phyloP scores from a whole-genome alignment of 805 yeast genomes.

The Yamadazyma sp. region DNA sequence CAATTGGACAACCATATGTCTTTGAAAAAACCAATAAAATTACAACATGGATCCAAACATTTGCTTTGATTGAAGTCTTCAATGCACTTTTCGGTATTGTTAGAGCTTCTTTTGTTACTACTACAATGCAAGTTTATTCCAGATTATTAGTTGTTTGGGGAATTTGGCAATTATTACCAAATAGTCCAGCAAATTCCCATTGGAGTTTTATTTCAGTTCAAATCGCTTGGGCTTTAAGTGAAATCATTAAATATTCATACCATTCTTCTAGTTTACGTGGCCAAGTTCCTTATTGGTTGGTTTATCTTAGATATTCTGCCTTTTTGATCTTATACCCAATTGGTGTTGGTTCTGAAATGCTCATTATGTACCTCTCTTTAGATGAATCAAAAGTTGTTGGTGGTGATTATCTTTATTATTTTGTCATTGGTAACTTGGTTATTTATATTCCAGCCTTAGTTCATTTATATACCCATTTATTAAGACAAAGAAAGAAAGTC shows the following conservation, averaged over 20 bases:
- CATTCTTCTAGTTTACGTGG: conserved; percentile 67
- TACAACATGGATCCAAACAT: conserved; percentile 67
- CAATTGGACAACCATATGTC: conserved; percentile 62
- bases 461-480: conserved; percentile 81
- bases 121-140: conserved; percentile 83
- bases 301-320: conserved; percentile 76
- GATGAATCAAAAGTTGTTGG: conserved; percentile 57
- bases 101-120: conserved; percentile 79
- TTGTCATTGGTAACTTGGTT: conserved; percentile 54
- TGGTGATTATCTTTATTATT: conserved; percentile 51
- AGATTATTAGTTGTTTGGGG: conserved; percentile 82
- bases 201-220: conserved; percentile 66
- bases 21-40: conserved; percentile 57
- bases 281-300: conserved; percentile 55
- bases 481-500: conserved; percentile 80
- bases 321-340: conserved; percentile 83
- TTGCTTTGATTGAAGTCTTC: conserved; percentile 76
- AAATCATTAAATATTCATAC: conserved; percentile 82
- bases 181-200: conserved; percentile 57
- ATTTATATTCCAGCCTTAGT: conserved; percentile 87
- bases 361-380: conserved; percentile 66
- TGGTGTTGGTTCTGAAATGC: conserved; percentile 85
- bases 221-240: conserved; percentile 93
- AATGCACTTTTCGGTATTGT: conserved; percentile 81
- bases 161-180: conserved; percentile 70